phyloP scores from a whole-genome alignment of 2,329 filamentous ascomycete species.

The Colletotrichum graminicola region DNA sequence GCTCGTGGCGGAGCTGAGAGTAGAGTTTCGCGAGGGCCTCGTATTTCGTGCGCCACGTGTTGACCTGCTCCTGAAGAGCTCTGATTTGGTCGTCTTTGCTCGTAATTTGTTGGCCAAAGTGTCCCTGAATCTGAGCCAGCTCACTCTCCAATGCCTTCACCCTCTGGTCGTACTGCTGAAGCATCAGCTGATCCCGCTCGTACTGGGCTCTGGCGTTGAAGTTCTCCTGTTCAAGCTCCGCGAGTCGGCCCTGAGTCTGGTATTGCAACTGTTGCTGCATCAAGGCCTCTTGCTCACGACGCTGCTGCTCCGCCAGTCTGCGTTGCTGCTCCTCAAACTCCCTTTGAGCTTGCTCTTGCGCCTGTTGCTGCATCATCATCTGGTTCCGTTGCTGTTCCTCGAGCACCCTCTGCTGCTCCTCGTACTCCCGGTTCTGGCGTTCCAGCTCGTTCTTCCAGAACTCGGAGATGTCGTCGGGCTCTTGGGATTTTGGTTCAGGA shows the following conservation, averaged over 20 bases:
- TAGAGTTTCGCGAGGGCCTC: constrained; percentile 97
- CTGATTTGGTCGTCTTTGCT: constrained; percentile 96
- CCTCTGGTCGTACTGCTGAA: constrained; percentile 95
- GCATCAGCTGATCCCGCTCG: constrained; percentile 95
- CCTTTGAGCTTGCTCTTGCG: constrained; percentile 85
- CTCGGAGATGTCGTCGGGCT: constrained; percentile 95
- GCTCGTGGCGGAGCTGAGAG: constrained; percentile 93
- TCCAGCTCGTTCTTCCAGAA: constrained; percentile 97
- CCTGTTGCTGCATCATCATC: constrained; percentile 83
- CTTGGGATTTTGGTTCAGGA: constrained; percentile 75
- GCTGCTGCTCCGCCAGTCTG: constrained; percentile 87
- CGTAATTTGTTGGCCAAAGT: constrained; percentile 84
- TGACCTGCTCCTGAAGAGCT: constrained; percentile 94
- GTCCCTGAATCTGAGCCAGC: constrained; percentile 83
- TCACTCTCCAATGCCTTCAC: constrained; percentile 95
- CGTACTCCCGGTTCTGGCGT: constrained; percentile 93
- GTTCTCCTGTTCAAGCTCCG: constrained; percentile 95
- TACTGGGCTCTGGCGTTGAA: constrained; percentile 94
- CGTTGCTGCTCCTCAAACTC: constrained; percentile 99
- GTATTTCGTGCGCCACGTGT: constrained; percentile 97
- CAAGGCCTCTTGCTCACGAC: constrained; percentile 90
- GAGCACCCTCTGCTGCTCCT: constrained; percentile 90
- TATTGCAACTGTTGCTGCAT: constrained; percentile 89
- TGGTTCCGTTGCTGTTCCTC: constrained; percentile 89
- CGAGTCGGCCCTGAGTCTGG: constrained; percentile 95